These are phyloP conservation scores for Tuber aestivum DNA, from an alignment of 495 filamentous ascomycete genomes.

Conservation along the genomic window DNA sequence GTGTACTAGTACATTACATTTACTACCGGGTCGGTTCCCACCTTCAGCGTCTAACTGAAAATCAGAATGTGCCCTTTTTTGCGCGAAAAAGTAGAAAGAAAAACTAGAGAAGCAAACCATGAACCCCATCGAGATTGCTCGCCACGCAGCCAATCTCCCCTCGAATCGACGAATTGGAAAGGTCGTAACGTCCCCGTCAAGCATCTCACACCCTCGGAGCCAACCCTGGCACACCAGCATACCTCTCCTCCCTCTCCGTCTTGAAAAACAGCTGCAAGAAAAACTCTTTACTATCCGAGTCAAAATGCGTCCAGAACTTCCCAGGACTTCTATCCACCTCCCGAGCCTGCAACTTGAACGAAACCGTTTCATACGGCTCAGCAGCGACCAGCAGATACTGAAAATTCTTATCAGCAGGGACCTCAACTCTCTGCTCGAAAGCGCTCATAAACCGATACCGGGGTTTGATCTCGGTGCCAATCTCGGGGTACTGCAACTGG, in stretches of 20 bases:
- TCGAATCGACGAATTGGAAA: background rate
- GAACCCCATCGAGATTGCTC: background rate
- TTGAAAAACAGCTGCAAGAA: slow-evolving; percentile 99
- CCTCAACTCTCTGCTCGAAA: slow-evolving; percentile 91
- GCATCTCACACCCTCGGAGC: slow-evolving; percentile 49
- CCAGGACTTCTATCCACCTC: slow-evolving; percentile 88
- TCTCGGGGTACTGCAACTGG: slow-evolving; percentile 93
- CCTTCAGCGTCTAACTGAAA: background rate
- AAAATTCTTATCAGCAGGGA: slow-evolving; percentile 84
- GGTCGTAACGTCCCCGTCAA: background rate
- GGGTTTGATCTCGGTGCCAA: slow-evolving; percentile 65
- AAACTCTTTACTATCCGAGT: slow-evolving; percentile 93
- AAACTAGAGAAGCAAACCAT: background rate
- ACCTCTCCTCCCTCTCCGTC: slow-evolving; percentile 95
- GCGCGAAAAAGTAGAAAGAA: background rate
- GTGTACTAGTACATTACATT: slow-evolving; percentile 1
- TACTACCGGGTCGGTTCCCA: background rate
- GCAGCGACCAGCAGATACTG: slow-evolving; percentile 95
- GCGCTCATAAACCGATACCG: slow-evolving; percentile 95
- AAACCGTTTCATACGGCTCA: slow-evolving; percentile 96
- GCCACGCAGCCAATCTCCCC: background rate
- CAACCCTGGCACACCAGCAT: slow-evolving; percentile 85
- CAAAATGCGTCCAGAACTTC: slow-evolving; percentile 89
- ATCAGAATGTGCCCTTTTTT: background rate
- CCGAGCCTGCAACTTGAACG: slow-evolving; percentile 89